A percentile compares a stretch with the other conserved stretches of the same genome.
phyloP scores from a whole-genome alignment of 2,329 filamentous ascomycete genomes.

The Lachnellula occidentalis region DNA sequence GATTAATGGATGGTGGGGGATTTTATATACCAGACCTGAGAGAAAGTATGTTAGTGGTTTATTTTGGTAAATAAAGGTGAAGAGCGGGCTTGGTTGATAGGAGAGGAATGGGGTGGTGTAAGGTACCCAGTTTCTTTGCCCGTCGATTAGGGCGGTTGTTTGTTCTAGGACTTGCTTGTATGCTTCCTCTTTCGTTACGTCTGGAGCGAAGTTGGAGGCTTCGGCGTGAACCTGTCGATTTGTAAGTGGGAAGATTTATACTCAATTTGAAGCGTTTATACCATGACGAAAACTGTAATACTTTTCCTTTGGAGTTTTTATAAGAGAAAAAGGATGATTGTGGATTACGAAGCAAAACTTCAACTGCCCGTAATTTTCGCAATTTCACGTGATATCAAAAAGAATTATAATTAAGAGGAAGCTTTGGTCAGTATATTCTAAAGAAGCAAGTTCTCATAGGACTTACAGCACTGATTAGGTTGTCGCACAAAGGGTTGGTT shows the following conservation, averaged over 20 bases:
- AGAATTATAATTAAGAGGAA: neutral
- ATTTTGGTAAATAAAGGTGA: neutral
- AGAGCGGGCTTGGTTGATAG: neutral
- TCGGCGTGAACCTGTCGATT: constrained; percentile 58
- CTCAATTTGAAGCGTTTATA: neutral
- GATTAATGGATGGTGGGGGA: neutral
- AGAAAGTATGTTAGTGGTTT: constrained; percentile 1
- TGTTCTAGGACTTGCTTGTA: constrained; percentile 71
- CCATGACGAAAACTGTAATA: neutral
- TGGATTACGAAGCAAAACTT: neutral
- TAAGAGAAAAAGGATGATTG: neutral
- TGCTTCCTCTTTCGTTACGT: constrained; percentile 64
- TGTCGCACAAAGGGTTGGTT: neutral
- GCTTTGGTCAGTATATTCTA: neutral
- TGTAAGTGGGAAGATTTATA: neutral
- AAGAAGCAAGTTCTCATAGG: neutral
- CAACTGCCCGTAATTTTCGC: neutral
- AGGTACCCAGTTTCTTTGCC: constrained; percentile 73
- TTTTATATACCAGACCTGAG: constrained; percentile 37
- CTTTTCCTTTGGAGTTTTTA: neutral
- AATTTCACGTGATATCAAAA: constrained; percentile 2
- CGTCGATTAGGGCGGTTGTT: constrained; percentile 62
- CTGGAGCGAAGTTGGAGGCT: constrained; percentile 64
- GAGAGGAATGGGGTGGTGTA: too few relatives aligned
- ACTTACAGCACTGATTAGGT: neutral